These are phyloP conservation scores for Solanum tarapatanum DNA, from an alignment of 257 asterid species.

Conservation along the genomic window DNA sequence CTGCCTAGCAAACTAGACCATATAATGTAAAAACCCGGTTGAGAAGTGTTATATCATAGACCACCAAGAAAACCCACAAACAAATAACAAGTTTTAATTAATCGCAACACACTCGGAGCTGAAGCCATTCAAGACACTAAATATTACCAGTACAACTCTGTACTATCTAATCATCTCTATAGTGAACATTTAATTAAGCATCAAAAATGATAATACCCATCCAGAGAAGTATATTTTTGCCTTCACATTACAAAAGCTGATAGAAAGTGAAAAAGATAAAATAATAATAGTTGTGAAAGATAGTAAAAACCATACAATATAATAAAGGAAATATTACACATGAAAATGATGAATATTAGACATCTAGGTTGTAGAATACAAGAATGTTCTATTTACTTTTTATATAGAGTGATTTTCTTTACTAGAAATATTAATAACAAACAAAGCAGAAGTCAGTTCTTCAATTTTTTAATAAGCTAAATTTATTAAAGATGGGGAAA, in stretches of 20 bases:
- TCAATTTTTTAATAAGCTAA: not conserved
- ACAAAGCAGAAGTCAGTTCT: not conserved
- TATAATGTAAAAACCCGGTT: not conserved
- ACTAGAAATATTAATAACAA: not conserved
- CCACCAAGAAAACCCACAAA: not conserved
- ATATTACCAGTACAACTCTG: not conserved
- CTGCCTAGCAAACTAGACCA: not conserved
- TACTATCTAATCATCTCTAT: not conserved
- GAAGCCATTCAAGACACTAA: not conserved
- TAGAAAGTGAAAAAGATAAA: not conserved
- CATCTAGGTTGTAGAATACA: not conserved
- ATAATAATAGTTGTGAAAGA: not conserved
- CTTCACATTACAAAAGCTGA: not conserved
- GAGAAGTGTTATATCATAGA: not conserved
- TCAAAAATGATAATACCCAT: not conserved
- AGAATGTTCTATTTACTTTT: not conserved
- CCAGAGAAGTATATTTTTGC: not conserved
- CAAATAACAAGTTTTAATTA: not conserved
- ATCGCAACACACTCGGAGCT: not conserved
- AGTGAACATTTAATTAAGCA: not conserved
- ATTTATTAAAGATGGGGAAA: not conserved
- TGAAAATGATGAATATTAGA: not conserved
- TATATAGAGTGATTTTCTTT: not conserved
- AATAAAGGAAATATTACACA: not conserved
- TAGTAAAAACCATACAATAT: not conserved